Base-by-base conservation (phyloP, 371 early-diverging fungal species). In the Mucor irregularis region DNA sequence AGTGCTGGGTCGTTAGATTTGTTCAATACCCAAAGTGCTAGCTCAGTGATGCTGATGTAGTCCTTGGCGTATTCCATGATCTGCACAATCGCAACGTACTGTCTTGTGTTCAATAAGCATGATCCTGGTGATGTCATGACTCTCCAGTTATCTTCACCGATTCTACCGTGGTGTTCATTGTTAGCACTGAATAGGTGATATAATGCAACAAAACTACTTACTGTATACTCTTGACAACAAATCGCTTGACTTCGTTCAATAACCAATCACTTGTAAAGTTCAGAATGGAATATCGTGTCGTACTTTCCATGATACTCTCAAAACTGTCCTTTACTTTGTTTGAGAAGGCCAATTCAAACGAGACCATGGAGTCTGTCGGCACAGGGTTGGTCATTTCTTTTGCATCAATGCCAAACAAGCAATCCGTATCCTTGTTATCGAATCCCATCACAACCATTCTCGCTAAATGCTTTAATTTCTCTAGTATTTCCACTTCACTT, bases 81-180 rank as follows among this genome's bases (percentile, higher is more conserved):
- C 24, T 76, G 69, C 30, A 87, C 64, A 31, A 89, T 66, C 0
- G 83, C 72, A 2, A 84, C 74, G 40, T 85, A 74, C 53, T 93
- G 92, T 21, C 91, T 80, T 4, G 73, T 72, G 53, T 91, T 93
- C 26, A 93, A 69, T 17, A 91, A 62, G 10, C 90, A 88, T 0
- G 89, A 80, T 0, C 91, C 92, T 4, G 92, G 91, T 0, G 84
- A 82, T 0, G 90, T 88, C 69, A 89, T 87, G 30, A 87, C 89
- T 43, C 87, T 76, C 92, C 92, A 93, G 56, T 93, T 93, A 56
- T 90, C 86, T 49, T 81, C 85, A 13, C 89, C 90, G 31, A 93
- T 87, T 34, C 82, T 82, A 49, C 6, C 51, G 29, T 17, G 9
- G 1, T 30, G 5, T 16, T 17, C 1, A 35, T 9, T 35, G 9